phyloP scores from a whole-genome alignment of 306 rosid species.

The Styphnolobium japonicum region DNA sequence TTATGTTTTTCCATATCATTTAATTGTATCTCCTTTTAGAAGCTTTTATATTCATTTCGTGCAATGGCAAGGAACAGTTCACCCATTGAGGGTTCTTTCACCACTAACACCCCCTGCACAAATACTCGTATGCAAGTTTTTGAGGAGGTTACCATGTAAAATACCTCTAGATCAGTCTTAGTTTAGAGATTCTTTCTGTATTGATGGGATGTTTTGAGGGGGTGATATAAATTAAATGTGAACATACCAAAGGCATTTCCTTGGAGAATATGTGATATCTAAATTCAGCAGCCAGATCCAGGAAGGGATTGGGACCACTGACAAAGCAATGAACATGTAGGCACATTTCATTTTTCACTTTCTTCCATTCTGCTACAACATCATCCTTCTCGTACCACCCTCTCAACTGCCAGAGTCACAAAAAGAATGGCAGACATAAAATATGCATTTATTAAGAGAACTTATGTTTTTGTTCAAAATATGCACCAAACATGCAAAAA shows the following conservation, averaged over 20 bases:
- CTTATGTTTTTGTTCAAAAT: background rate
- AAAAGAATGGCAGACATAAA: background rate
- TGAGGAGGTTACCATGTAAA: background rate
- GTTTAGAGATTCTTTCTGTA: constrained; percentile 1
- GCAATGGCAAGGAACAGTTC: background rate
- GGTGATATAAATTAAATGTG: background rate
- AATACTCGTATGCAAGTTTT: background rate
- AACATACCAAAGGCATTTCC: constrained; percentile 90
- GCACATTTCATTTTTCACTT: constrained; percentile 83
- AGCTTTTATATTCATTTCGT: background rate
- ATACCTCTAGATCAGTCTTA: background rate
- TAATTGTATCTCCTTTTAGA: background rate
- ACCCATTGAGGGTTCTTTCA: background rate
- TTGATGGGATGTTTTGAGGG: background rate
- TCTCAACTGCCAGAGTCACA: constrained; percentile 57
- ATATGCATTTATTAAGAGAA: background rate
- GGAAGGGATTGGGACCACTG: constrained; percentile 81
- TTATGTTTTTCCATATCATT: background rate
- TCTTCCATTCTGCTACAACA: constrained; percentile 98
- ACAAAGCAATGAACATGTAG: constrained; percentile 93
- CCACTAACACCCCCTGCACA: background rate
- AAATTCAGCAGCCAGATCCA: constrained; percentile 76
- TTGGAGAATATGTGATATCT: constrained; percentile 95
- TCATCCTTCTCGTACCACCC: constrained; percentile 97
- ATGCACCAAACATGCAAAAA: background rate